phyloP scores from a whole-genome alignment of 2,329 filamentous ascomycete genomes.

The Sporothrix pseudoabietina region DNA sequence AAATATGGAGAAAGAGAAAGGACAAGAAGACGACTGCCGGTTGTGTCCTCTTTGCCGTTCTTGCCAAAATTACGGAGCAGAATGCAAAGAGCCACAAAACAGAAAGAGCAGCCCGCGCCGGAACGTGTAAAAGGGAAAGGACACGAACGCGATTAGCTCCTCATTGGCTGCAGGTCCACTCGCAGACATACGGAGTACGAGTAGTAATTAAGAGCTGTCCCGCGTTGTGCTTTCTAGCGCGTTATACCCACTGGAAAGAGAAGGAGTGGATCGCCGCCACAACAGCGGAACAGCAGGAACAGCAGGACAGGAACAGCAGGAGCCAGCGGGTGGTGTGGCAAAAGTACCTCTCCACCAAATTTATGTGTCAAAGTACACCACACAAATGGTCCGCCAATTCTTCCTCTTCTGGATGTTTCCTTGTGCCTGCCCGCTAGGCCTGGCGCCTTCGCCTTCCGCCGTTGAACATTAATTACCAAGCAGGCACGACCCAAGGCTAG shows the following conservation, averaged over 20 bases:
- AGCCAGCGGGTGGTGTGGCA: conserved; percentile 6
- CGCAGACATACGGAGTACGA: not conserved
- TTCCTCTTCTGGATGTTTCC: conserved; percentile 29
- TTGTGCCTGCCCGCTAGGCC: not conserved
- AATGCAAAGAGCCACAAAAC: not conserved
- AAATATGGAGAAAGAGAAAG: not conserved
- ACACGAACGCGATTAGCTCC: conserved; percentile 50
- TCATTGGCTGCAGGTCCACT: conserved; percentile 40
- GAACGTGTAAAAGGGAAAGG: conserved; percentile 38
- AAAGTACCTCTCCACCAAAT: too few species aligned
- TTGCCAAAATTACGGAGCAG: not conserved
- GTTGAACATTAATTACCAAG: conserved; percentile 33
- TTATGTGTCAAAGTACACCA: not conserved
- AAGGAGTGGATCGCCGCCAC: conserved; percentile 5
- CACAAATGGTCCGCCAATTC: not conserved
- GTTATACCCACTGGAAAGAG: conserved; percentile 10
- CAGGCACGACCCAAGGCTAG: conserved; percentile 18
- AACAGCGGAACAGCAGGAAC: not conserved
- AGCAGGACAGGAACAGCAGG: not conserved
- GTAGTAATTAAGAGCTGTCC: not conserved
- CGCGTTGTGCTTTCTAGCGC: conserved; percentile 18
- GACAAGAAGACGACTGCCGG: not conserved
- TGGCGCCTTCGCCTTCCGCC: conserved; percentile 12
- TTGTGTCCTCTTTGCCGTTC: conserved; percentile 13
- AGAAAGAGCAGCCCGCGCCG: conserved; percentile 10